Evolutionary conservation across 129 eudicot species (phyloP).

Genomic region (Lonicera japonica): DNA sequence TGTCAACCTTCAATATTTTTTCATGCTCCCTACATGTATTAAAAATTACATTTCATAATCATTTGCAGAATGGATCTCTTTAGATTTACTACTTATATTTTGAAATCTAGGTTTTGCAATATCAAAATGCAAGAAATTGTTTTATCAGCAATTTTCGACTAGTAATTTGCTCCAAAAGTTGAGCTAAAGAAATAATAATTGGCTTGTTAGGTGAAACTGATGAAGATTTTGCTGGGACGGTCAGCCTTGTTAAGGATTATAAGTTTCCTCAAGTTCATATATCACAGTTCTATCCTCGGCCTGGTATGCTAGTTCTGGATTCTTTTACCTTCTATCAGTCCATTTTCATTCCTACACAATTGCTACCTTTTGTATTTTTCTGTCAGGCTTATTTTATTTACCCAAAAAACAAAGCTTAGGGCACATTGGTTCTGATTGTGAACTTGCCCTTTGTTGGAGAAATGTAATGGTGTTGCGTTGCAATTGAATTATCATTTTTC

Average conservation of each 20-base stretch:
- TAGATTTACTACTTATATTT: not conserved
- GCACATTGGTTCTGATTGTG: no score
- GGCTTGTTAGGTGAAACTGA: constrained; percentile 83
- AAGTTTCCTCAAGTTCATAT: constrained; percentile 96
- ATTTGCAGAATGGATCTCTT: no score
- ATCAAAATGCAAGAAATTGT: not conserved
- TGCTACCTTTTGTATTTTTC: not conserved
- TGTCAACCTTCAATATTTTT: not conserved
- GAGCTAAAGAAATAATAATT: constrained; percentile 1
- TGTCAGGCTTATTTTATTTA: not conserved
- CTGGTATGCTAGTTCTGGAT: constrained; percentile 48
- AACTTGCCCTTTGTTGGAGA: no score
- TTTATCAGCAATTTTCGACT: not conserved
- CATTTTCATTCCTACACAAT: not conserved
- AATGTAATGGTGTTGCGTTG: no score
- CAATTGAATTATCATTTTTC: no score
- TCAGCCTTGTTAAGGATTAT: constrained; percentile 80
- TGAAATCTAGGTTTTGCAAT: not conserved
- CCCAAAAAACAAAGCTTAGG: not conserved
- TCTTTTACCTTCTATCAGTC: not conserved
- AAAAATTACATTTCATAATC: no score
- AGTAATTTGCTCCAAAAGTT: not conserved
- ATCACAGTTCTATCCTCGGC: constrained; percentile 97
- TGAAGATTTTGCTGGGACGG: constrained; percentile 80
- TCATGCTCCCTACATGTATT: no score